Evolutionary conservation across 2,329 filamentous ascomycete species (phyloP), one percentile per base, ranked within the genome.

Genomic region (Exophiala calicioides): DNA sequence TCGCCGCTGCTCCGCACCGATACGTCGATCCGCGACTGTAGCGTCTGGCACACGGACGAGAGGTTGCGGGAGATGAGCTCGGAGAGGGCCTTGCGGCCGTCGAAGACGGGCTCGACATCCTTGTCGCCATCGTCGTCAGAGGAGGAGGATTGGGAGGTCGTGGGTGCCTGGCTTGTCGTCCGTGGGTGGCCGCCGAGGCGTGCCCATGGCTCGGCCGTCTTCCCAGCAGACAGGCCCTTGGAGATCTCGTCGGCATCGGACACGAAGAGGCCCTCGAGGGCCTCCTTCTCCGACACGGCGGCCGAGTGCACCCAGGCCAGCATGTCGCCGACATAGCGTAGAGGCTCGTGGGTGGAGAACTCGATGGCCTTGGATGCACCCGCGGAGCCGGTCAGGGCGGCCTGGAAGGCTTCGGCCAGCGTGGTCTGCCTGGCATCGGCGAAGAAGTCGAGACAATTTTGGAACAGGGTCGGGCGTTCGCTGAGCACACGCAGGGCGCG

Each of bases 261-360:
- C 31, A 96, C 84, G 62, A 98, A 98, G 1, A 98, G 74, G 2
- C 89, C 82, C 65, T 97, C 91, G 4, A 98, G 75, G 0, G 90
- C 90, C 67, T 98, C 93, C 41, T 88, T 81, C 67, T 98, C 93
- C 23, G 91, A 94, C 1, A 98, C 93, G 0, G 91, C 85, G 2
- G 90, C 87, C 0, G 93, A 95, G 65, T 98, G 93, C 4, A 86
- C 83, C 93, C 93, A 98, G 4, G 93, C 93, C 10, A 98, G 78
- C 90, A 98, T 98, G 63, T 98, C 93, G 42, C 93, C 90, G 2
- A 94, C 83, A 65, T 97, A 97, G 15, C 93, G 82, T 19, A 97
- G 71, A 1, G 89, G 85, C 62, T 98, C 93, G 64, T 97, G 91
- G 1, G 93, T 91, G 8, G 85, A 86, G 59, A 97, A 81, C 63